Evolutionary conservation across 352 stramenopile genomes (phyloP).

Genomic region (Blastocystis sp.): DNA sequence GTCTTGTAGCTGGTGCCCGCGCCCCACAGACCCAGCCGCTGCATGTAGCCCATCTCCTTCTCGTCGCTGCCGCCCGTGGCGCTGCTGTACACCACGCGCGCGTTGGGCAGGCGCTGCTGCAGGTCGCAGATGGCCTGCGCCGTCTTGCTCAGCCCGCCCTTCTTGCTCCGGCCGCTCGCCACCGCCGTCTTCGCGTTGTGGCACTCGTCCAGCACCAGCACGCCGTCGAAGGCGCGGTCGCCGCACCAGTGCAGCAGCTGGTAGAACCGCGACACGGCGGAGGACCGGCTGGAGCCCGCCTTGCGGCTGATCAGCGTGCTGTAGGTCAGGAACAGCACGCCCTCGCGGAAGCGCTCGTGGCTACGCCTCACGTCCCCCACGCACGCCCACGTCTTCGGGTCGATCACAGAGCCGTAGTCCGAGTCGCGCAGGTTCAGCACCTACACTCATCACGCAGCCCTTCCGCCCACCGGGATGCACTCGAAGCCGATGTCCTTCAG

Average conservation of each 20-base stretch:
- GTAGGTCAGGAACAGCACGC: conserved; percentile 67
- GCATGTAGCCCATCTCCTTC: conserved; percentile 78
- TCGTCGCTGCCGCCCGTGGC: conserved; percentile 78
- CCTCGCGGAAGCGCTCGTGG: conserved; percentile 30
- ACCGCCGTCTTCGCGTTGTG: conserved; percentile 78
- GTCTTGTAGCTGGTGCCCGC: conserved; percentile 73
- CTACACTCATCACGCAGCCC: neutral
- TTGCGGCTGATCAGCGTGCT: conserved; percentile 49
- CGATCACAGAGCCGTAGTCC: conserved; percentile 12
- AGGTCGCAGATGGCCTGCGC: conserved; percentile 76
- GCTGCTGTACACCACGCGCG: conserved; percentile 79
- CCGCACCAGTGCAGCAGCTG: conserved; percentile 57
- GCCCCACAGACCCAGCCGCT: conserved; percentile 78
- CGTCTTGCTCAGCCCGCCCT: conserved; percentile 73
- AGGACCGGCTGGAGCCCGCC: conserved; percentile 74
- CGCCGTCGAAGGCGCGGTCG: conserved; percentile 74
- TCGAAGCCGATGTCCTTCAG: conserved; percentile 72
- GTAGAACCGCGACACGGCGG: neutral
- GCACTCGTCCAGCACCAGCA: conserved; percentile 77
- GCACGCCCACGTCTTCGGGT: neutral
- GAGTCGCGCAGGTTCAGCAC: conserved; percentile 44
- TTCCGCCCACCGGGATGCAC: conserved; percentile 2
- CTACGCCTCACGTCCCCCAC: neutral
- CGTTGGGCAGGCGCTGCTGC: conserved; percentile 76
- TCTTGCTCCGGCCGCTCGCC: neutral